phyloP scores from a whole-genome alignment of 2,329 filamentous ascomycete genomes.

The Periconia macrospinosa region DNA sequence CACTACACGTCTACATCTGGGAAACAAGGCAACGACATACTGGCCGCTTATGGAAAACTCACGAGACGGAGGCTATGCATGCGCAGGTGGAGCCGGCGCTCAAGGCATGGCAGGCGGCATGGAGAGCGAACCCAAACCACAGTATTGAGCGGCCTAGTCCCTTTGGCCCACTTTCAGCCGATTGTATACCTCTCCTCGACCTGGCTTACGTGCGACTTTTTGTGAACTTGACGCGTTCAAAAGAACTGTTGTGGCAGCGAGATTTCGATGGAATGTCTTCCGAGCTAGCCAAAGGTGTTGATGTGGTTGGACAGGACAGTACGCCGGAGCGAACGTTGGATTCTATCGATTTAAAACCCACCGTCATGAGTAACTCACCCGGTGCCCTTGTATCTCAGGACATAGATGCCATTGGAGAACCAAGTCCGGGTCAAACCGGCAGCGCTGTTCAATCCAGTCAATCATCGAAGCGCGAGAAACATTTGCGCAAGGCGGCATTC shows the following conservation, averaged over 20 bases:
- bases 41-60: conserved; percentile 83
- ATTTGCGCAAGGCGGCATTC: conserved; percentile 90
- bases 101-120: conserved; percentile 91
- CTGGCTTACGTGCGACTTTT: conserved; percentile 90
- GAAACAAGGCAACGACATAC: conserved; percentile 90
- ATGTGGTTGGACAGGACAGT: conserved; percentile 73
- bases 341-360: conserved; percentile 29
- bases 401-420: conserved; percentile 24
- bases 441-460: conserved; percentile 41
- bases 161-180: conserved; percentile 82
- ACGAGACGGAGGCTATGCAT: conserved; percentile 96
- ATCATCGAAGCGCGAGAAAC: conserved; percentile 76
- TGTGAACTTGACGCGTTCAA: conserved; percentile 88
- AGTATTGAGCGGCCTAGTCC: conserved; percentile 83
- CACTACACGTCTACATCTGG: conserved; percentile 98
- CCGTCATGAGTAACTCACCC: conserved; percentile 14
- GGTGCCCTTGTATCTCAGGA: conserved; percentile 28
- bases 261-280: conserved; percentile 92
- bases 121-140: conserved; percentile 84
- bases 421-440: conserved; percentile 37
- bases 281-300: conserved; percentile 76
- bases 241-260: conserved; percentile 90
- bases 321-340: conserved; percentile 52
- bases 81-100: conserved; percentile 91
- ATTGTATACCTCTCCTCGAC: conserved; percentile 88